These are phyloP conservation scores for Senna tora DNA, from an alignment of 306 rosid species.

Conservation along the genomic window DNA sequence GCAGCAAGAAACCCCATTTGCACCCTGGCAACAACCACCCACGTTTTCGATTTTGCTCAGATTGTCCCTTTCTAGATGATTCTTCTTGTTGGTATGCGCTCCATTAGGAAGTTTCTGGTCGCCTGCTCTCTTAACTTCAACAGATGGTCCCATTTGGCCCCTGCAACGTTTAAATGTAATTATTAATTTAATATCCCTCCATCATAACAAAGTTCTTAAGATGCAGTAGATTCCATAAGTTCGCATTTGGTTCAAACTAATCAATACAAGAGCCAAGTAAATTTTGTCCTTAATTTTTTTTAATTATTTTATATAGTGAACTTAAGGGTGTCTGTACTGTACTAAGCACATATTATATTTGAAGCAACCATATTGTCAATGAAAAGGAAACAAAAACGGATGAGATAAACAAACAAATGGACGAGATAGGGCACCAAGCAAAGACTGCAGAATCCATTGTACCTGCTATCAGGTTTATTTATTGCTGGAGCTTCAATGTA, in stretches of 20 bases:
- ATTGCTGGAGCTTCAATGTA: neutral
- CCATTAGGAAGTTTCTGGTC: constrained; percentile 41
- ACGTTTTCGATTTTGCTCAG: constrained; percentile 39
- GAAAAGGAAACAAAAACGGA: too few relatives aligned
- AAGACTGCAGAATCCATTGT: neutral
- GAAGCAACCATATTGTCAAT: neutral
- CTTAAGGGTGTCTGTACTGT: neutral
- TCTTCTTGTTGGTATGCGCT: constrained; percentile 32
- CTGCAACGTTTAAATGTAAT: constrained; percentile 39
- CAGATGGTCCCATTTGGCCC: constrained; percentile 51
- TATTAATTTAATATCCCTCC: constrained; percentile 10
- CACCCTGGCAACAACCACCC: constrained; percentile 64
- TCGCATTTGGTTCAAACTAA: neutral
- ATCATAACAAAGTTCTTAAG: neutral
- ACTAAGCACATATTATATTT: constrained; percentile 15
- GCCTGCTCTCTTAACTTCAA: constrained; percentile 33
- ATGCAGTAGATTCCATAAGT: neutral
- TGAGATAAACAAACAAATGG: neutral
- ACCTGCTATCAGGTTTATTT: constrained; percentile 1
- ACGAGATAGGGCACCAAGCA: neutral
- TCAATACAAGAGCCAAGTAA: constrained; percentile 16
- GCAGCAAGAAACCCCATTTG: constrained; percentile 81
- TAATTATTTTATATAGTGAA: neutral
- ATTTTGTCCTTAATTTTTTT: neutral
- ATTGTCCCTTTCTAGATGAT: constrained; percentile 27